Evolutionary conservation across 169 alveolate genomes (phyloP).

Genomic region (Perkinsus marinus): DNA sequence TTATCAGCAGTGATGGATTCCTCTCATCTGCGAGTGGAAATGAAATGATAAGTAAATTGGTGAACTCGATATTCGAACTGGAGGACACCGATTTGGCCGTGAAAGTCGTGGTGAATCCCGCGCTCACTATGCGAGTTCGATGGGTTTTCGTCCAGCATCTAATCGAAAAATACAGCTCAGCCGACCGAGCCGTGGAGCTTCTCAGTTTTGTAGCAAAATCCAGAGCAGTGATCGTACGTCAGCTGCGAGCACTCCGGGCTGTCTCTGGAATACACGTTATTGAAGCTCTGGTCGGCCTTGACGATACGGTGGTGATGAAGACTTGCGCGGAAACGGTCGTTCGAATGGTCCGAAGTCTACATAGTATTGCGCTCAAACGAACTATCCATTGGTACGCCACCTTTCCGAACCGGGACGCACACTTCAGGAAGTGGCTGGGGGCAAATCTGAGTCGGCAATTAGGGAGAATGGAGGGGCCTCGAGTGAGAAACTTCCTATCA

Average conservation of each 20-base stretch:
- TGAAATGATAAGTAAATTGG: background rate
- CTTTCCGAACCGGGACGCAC: background rate
- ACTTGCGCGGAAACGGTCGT: background rate
- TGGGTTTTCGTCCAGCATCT: background rate
- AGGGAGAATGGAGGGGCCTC: background rate
- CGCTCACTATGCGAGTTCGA: background rate
- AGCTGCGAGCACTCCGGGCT: background rate
- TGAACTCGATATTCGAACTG: background rate
- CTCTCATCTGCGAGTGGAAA: background rate
- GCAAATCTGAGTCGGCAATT: background rate
- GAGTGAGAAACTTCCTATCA: background rate
- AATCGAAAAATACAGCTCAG: background rate
- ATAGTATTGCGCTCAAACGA: background rate
- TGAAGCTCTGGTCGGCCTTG: background rate
- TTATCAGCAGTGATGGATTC: background rate
- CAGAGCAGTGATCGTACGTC: background rate
- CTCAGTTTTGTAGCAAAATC: background rate
- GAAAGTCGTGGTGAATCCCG: background rate
- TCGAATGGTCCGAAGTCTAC: background rate
- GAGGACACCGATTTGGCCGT: background rate
- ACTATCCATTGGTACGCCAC: background rate
- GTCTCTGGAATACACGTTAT: background rate
- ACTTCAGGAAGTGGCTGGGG: background rate
- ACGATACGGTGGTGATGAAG: background rate
- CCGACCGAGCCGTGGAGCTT: background rate